Conservation (phyloP, 306 rosid genomes). For the Biancaea sappan region DNA sequence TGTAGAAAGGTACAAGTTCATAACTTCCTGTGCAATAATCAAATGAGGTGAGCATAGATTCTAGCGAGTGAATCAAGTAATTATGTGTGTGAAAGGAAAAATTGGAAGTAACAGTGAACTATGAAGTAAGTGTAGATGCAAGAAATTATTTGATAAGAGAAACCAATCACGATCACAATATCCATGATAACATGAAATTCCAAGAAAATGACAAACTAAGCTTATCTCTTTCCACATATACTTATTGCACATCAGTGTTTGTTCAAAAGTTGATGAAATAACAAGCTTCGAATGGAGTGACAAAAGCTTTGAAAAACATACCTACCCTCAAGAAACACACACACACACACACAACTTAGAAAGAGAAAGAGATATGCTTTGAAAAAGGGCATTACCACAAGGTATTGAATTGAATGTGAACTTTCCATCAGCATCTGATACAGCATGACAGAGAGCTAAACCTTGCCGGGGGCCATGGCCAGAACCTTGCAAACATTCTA, state of each 20-base stretch:
- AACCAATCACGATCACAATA: constrained; percentile 8
- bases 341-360: background rate
- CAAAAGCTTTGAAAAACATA: constrained; percentile 10
- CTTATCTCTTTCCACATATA: constrained; percentile 17
- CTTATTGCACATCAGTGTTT: constrained; percentile 15
- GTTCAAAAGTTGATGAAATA: constrained; percentile 22
- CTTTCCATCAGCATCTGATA: constrained; percentile 85
- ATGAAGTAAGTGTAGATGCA: constrained; percentile 11
- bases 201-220: constrained; percentile 24
- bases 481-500: constrained; percentile 89
- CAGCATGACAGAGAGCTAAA: constrained; percentile 81
- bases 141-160: constrained; percentile 1
- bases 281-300: constrained; percentile 11
- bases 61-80: constrained; percentile 28
- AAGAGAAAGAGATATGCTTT: background rate
- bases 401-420: constrained; percentile 82
- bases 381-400: constrained; percentile 69
- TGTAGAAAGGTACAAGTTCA: constrained; percentile 89
- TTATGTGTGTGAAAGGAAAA: background rate
- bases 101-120: constrained; percentile 1
- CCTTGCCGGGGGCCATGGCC: constrained; percentile 60
- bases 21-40: constrained; percentile 65
- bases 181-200: background rate
- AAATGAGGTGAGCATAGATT: constrained; percentile 32
- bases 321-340: background rate